phyloP scores from a whole-genome alignment of 306 rosid species.

The Trichosanthes truncata region DNA sequence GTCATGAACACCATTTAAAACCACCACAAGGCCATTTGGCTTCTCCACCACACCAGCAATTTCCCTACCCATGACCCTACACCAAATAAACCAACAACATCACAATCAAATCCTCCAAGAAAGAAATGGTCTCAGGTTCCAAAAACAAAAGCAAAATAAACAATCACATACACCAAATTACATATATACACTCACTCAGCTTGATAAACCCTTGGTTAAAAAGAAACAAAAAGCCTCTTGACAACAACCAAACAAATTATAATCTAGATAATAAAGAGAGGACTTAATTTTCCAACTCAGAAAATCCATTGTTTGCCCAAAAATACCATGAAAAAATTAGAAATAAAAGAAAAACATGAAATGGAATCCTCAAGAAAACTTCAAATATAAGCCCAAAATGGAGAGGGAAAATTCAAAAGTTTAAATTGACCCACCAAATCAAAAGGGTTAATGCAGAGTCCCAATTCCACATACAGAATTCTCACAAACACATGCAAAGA shows the following conservation, averaged over 20 bases:
- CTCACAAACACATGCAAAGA: background rate
- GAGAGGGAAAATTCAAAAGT: background rate
- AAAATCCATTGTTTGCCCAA: background rate
- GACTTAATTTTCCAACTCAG: background rate
- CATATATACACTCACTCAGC: background rate
- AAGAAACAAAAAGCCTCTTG: background rate
- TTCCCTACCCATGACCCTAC: slow-evolving; percentile 95
- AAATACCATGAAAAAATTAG: background rate
- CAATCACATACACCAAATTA: background rate
- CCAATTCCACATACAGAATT: background rate
- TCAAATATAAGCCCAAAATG: background rate
- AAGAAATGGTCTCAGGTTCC: background rate
- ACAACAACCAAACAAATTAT: background rate
- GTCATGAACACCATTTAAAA: slow-evolving; percentile 38
- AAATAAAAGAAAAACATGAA: background rate
- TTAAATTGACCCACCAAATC: background rate
- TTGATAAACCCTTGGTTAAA: background rate
- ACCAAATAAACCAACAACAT: slow-evolving; percentile 8
- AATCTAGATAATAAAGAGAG: background rate
- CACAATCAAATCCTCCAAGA: background rate
- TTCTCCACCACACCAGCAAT: slow-evolving; percentile 43
- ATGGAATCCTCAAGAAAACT: background rate
- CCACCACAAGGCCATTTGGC: slow-evolving; percentile 23
- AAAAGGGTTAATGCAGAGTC: background rate
- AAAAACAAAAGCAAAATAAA: slow-evolving; percentile 1